Percentiles rank a stretch among this genome's conserved stretches.
Conservation (phyloP, 179 eudicot species). For the Beta corolliflora region DNA sequence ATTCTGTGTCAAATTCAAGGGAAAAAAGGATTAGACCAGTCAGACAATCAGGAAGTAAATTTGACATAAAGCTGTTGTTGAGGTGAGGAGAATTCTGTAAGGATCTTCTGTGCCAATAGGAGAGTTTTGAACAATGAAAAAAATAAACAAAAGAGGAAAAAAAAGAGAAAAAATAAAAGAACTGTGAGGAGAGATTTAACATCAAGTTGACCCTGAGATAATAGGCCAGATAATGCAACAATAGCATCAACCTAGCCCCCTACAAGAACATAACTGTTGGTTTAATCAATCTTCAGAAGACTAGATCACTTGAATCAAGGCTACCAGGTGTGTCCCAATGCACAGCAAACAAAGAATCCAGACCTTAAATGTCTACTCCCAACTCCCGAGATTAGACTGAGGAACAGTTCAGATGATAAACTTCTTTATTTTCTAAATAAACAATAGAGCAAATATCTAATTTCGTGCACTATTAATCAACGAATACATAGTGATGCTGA, state of each 20-base stretch:
- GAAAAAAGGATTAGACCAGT: background rate
- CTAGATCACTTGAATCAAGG: background rate
- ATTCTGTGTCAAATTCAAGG: constrained; percentile 46
- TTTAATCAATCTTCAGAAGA: background rate
- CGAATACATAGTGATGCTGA: background rate
- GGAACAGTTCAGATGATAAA: background rate
- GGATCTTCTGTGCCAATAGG: background rate
- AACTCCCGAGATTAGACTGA: background rate
- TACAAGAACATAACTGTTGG: no score
- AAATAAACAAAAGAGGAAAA: background rate
- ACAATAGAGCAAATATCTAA: background rate
- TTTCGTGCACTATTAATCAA: no score
- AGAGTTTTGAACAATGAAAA: background rate
- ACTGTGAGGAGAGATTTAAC: background rate
- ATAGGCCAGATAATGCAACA: background rate
- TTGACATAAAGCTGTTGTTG: background rate
- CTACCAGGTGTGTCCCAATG: background rate
- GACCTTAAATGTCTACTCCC: background rate
- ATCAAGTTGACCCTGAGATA: no score
- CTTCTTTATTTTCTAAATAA: background rate
- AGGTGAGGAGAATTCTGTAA: background rate
- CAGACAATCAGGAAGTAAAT: background rate
- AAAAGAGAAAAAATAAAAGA: background rate
- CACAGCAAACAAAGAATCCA: background rate
- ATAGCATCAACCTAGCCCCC: no score